Evolutionary conservation across 306 rosid genomes (phyloP), one percentile per base, ranked within the genome.

Genomic region (Arachis hypogaea): DNA sequence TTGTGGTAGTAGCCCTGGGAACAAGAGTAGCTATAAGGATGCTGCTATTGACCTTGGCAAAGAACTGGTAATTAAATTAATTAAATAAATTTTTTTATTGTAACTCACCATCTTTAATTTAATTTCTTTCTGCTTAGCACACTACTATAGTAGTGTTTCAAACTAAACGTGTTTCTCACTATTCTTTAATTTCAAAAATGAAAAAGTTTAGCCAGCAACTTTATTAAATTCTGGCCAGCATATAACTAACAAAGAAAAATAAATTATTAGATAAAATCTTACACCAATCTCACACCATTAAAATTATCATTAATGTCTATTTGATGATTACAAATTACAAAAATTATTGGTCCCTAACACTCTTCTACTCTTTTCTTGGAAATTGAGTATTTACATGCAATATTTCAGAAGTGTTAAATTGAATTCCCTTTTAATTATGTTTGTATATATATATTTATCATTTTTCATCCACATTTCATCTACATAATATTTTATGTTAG

Each of bases 1-100:
- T 68, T 90, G 96, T 79, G 96, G 93, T 2, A 90, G 96, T 55
- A 90, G 96, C 75, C 86, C 90, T 0, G 93, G 96, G 45, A 90
- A 87, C 68, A 90, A 90, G 75, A 84, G 52, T 59, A 81, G 67
- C 62, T 90, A 90, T 64, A 84, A 81, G 73, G 96, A 90, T 45
- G 91, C 96, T 75, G 93, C 96, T 76, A 86, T 90, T 78, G 91
- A 87, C 73, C 96, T 90, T 43, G 96, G 86, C 14, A 77, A 77
- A 58, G 96, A 86, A 77, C 65, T 90, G 85, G 96, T 90, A 87
- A 76, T 33, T 33, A 2, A 2, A 33, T 33, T 33, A 33, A 2
- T 33, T 33, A 33, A 33, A 2, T 33, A 33, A 33, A 18, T 18
- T 18, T 0, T 18, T 18, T 0, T 18, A 18, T 18, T 18, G 0